Conservation (phyloP, 1,139 yeast genomes). For the Diutina ranongensis region DNA sequence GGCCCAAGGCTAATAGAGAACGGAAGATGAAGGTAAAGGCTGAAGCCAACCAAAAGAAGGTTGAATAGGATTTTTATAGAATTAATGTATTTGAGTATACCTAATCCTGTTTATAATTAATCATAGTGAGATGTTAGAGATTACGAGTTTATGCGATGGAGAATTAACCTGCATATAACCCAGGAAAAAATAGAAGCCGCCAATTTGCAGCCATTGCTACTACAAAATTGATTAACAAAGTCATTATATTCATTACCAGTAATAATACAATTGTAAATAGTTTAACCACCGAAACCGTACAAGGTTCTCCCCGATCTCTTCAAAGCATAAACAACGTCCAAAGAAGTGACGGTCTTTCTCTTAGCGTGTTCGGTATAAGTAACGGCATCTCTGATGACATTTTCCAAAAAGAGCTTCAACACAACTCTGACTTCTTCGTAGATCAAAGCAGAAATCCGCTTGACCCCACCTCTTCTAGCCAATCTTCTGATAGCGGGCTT, state of each 20-base stretch:
- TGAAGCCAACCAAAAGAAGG: not conserved
- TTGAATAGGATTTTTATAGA: constrained; percentile 1
- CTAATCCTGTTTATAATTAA: too few species aligned
- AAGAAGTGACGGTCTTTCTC: constrained; percentile 99
- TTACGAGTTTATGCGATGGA: not conserved
- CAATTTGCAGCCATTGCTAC: not conserved
- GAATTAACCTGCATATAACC: not conserved
- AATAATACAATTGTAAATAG: constrained; percentile 4
- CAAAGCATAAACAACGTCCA: constrained; percentile 97
- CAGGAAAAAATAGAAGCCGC: not conserved
- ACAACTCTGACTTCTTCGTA: constrained; percentile 99
- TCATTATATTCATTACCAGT: not conserved
- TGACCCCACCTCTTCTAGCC: constrained; percentile 99
- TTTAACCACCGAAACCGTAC: constrained; percentile 99
- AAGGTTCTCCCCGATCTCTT: constrained; percentile 99
- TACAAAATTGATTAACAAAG: not conserved
- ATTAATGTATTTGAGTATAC: too few species aligned
- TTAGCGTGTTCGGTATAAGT: constrained; percentile 99
- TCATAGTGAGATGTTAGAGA: too few species aligned
- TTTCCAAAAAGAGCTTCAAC: constrained; percentile 89
- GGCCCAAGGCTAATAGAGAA: constrained; percentile 17
- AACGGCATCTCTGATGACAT: constrained; percentile 97
- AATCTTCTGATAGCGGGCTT: constrained; percentile 99
- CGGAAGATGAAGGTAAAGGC: not conserved
- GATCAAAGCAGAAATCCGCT: constrained; percentile 97